phyloP scores from a whole-genome alignment of 2,329 filamentous ascomycete species.

The Colletotrichum orbiculare region DNA sequence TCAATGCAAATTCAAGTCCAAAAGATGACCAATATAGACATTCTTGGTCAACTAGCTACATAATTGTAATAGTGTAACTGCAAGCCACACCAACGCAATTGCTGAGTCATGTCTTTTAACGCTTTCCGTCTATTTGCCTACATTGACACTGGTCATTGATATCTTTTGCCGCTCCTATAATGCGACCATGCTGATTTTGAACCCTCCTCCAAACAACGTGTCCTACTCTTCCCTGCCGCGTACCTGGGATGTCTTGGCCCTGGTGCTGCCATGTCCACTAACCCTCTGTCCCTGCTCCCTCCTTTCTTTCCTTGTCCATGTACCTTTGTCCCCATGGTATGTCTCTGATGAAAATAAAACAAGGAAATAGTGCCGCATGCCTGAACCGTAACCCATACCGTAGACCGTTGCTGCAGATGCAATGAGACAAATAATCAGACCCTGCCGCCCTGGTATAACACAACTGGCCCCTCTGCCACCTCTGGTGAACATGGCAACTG shows the following conservation, averaged over 20 bases:
- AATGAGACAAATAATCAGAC: conserved; percentile 34
- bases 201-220: conserved; percentile 9
- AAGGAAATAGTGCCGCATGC: conserved; percentile 28
- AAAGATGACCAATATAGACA: too few species aligned
- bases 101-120: conserved; percentile 37
- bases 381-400: conserved; percentile 34
- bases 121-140: conserved; percentile 37
- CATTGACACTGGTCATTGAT: conserved; percentile 35
- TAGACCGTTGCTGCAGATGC: conserved; percentile 35
- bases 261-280: conserved; percentile 3
- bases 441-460: conserved; percentile 28
- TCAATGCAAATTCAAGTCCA: too few species aligned
- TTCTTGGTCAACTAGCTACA: too few species aligned
- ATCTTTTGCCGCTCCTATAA: conserved; percentile 30
- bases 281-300: conserved; percentile 5
- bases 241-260: conserved; percentile 25
- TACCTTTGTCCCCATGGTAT: conserved; percentile 30
- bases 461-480: conserved; percentile 19
- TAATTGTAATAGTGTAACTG: too few species aligned
- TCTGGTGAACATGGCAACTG: conserved; percentile 20
- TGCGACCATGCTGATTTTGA: conserved; percentile 25
- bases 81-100: neutral
- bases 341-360: conserved; percentile 30
- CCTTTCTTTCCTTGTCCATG: conserved; percentile 15
- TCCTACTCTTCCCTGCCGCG: conserved; percentile 22